phyloP scores from a whole-genome alignment of 139 green algal species.

The Chlorella vulgaris region DNA sequence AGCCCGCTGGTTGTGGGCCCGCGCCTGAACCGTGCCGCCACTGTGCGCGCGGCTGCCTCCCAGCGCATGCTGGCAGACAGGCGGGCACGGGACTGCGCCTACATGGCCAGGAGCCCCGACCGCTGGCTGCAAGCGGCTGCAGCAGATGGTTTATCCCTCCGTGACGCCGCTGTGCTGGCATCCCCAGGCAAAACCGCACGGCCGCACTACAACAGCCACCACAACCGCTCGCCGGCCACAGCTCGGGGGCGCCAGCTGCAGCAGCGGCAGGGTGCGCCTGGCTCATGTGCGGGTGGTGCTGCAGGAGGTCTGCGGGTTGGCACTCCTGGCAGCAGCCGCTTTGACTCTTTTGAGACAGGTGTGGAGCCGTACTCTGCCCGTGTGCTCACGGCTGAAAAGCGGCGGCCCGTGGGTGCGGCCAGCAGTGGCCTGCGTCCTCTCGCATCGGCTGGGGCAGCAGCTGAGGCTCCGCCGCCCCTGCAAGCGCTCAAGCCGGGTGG shows the following conservation, averaged over 20 bases:
- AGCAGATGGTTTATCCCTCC: slow-evolving; percentile 18
- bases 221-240: too few relatives aligned
- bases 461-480: neutral
- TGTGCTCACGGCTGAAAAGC: neutral
- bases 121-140: slow-evolving; percentile 17
- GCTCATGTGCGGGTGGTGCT: too few relatives aligned
- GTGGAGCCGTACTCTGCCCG: slow-evolving; percentile 22
- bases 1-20: slow-evolving; percentile 1
- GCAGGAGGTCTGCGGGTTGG: neutral
- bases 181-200: slow-evolving; percentile 19
- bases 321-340: neutral
- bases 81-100: neutral
- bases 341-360: slow-evolving; percentile 18
- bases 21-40: neutral
- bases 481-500: neutral
- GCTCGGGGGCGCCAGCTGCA: neutral
- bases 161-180: neutral
- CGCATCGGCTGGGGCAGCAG: too few relatives aligned
- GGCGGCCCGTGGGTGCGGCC: neutral
- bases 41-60: slow-evolving; percentile 3
- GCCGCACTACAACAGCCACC: neutral
- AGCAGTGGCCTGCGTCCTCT: neutral
- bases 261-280: neutral
- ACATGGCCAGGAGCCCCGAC: slow-evolving; percentile 19
- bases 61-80: slow-evolving; percentile 13